Base-by-base conservation (phyloP, 768 basidiomycete genomes). In the Leucocoprinus birnbaumii region DNA sequence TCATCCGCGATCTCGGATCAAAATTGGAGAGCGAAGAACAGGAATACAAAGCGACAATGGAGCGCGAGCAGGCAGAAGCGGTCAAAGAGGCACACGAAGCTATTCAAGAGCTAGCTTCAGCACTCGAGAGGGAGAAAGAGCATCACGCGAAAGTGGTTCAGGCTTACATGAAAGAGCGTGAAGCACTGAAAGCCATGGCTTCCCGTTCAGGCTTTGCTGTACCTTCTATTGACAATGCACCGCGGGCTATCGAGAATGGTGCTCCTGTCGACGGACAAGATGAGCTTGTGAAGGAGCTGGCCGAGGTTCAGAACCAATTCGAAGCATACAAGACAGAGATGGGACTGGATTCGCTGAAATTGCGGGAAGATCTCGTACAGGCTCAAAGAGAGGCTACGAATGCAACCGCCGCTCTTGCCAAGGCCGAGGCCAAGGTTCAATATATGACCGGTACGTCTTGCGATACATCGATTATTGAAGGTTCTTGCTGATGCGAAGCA, bases 21-120 rank as follows among this genome's bases (percentile, higher is more conserved):
- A 87, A 89, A 74, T 82, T 98, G 79, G 97, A 98, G 71, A 75
- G 75, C 4, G 88, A 90, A 61, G 93, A 96, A 69, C 79, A 76
- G 59, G 89, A 91, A 22, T 87, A 89, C 60, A 79, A 80, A 42
- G 85, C 84, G 46, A 67, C 71, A 4, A 81, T 90, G 69, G 85
- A 91, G 60, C 78, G 73, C 61, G 91, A 90, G 64, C 89, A 91
- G 61, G 78, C 76, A 24, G 86, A 87, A 62, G 92, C 93, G 0
- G 79, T 98, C 9, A 79, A 81, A 34, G 93, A 97, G 69, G 96
- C 96, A 0, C 89, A 94, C 56, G 86, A 90, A 51, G 86, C 91
- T 1, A 94, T 98, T 62, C 80, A 86, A 56, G 82, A 86, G 35
- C 75, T 98, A 16, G 85, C 85, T 16, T 75, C 82, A 13, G 87